A percentile compares a stretch with the other conserved stretches of the same genome.
Evolutionary conservation across 179 eudicot genomes (phyloP).

Genomic region (Beta lomatogona): DNA sequence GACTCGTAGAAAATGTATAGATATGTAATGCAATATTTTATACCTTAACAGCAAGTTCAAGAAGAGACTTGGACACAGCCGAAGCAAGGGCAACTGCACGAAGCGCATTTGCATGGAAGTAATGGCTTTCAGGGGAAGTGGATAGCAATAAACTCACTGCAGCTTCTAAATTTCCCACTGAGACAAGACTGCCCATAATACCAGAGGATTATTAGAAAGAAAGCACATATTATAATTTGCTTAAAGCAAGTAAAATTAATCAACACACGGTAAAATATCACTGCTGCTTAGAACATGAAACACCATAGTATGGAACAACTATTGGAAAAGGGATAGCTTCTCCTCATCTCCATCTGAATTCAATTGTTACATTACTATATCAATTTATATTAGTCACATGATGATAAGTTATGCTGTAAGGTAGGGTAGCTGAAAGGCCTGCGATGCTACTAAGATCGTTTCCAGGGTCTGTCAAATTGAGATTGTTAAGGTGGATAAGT

Average conservation of each 20-base stretch:
- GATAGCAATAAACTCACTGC: constrained; percentile 95
- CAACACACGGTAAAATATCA: background rate
- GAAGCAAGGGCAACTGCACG: constrained; percentile 99
- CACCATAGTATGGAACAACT: background rate
- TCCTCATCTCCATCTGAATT: background rate
- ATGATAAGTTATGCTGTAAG: background rate
- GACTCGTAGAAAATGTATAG: constrained; percentile 4
- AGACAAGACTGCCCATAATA: constrained; percentile 68
- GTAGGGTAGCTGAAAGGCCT: too few relatives aligned
- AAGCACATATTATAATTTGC: background rate
- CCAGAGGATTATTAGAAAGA: constrained; percentile 4
- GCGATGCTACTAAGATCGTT: too few relatives aligned
- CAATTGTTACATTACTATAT: too few relatives aligned
- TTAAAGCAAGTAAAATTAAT: background rate
- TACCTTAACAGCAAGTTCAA: constrained; percentile 97
- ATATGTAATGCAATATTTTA: background rate
- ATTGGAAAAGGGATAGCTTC: background rate
- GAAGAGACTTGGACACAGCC: constrained; percentile 87
- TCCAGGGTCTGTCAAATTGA: too few relatives aligned
- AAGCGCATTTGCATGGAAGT: constrained; percentile 83
- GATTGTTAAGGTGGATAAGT: too few relatives aligned
- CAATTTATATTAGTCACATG: too few relatives aligned
- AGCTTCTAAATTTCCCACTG: constrained; percentile 92
- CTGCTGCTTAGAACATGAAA: background rate
- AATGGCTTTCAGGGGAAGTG: constrained; percentile 92